These are phyloP conservation scores for Entrophospora sp. DNA, from an alignment of 192 early-diverging fungal species.

Conservation along the genomic window DNA sequence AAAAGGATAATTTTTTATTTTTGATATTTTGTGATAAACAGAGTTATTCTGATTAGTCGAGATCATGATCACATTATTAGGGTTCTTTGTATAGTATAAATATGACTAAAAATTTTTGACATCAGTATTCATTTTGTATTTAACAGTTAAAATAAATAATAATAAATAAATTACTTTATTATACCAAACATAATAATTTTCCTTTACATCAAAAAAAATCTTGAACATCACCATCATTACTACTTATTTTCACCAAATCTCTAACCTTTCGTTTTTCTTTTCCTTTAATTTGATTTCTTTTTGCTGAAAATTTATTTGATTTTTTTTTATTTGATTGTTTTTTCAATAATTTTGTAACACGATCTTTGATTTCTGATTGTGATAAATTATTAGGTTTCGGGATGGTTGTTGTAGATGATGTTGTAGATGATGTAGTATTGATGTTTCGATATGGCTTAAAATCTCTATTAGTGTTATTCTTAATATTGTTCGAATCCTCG, in stretches of 20 bases:
- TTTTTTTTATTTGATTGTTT: slow-evolving; percentile 24
- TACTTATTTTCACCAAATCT: slow-evolving; percentile 25
- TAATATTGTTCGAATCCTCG: slow-evolving; percentile 29
- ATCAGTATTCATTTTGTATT: too few species aligned
- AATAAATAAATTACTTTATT: too few species aligned
- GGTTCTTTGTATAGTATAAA: too few species aligned
- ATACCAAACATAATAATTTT: too few species aligned
- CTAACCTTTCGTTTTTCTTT: slow-evolving; percentile 41
- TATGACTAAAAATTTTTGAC: too few species aligned
- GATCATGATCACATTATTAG: too few species aligned
- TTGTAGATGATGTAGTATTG: slow-evolving; percentile 26
- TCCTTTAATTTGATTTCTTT: slow-evolving; percentile 42
- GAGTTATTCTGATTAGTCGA: too few species aligned
- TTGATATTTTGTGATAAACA: too few species aligned
- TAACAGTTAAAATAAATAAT: too few species aligned
- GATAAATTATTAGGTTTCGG: slow-evolving; percentile 24
- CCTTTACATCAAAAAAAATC: too few species aligned
- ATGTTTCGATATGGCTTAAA: slow-evolving; percentile 17
- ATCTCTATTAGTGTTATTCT: slow-evolving; percentile 44
- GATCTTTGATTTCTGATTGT: slow-evolving; percentile 41
- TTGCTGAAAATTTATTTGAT: slow-evolving; percentile 23
- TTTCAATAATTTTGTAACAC: slow-evolving; percentile 35
- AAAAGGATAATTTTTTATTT: too few species aligned
- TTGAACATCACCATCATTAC: slow-evolving; percentile 26
- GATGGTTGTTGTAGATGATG: slow-evolving; percentile 20